Base-by-base conservation (phyloP, 2,329 filamentous ascomycete genomes). In the Xylaria sp. region DNA sequence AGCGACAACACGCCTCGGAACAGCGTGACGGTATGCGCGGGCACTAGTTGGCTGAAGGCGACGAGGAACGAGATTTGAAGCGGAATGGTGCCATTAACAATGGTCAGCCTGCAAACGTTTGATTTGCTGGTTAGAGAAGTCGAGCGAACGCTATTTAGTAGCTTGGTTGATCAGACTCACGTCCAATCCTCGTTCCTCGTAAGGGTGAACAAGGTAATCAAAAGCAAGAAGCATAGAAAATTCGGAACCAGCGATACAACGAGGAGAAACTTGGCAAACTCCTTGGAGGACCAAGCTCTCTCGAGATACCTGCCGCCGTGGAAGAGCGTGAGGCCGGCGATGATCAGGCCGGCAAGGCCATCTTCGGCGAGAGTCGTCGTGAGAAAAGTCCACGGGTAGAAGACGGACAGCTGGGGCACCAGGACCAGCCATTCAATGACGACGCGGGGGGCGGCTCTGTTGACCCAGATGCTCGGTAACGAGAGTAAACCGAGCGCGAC, bases 21-120 rank as follows among this genome's bases (percentile, higher is more conserved):
- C 67, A 99, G 89, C 4, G 95, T 96, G 63, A 98, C 95, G 12
- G 96, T 99, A 81, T 99, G 96, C 71, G 97, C 94, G 25, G 96
- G 96, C 44, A 98, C 92, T 59, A 99, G 92, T 82, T 99, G 96
- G 83, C 97, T 98, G 83, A 98, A 97, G 64, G 95, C 93, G 76
- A 98, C 93, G 70, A 99, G 92, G 84, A 98, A 98, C 70, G 92
- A 91, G 56, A 96, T 94, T 81, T 98, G 95, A 67, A 98, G 86
- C 18, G 94, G 90, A 72, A 97, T 91, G 65, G 94, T 94, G 75
- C 96, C 96, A 75, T 92, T 93, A 78, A 98, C 93, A 72, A 92
- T 91, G 55, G 92, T 94, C 56, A 93, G 82, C 62, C 92, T 96
- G 76, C 15, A 65, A 58, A 65, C 28, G 6, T 63, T n/a, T 37